phyloP scores from a whole-genome alignment of 768 basidiomycete genomes.

The Rhodocollybia butyracea region DNA sequence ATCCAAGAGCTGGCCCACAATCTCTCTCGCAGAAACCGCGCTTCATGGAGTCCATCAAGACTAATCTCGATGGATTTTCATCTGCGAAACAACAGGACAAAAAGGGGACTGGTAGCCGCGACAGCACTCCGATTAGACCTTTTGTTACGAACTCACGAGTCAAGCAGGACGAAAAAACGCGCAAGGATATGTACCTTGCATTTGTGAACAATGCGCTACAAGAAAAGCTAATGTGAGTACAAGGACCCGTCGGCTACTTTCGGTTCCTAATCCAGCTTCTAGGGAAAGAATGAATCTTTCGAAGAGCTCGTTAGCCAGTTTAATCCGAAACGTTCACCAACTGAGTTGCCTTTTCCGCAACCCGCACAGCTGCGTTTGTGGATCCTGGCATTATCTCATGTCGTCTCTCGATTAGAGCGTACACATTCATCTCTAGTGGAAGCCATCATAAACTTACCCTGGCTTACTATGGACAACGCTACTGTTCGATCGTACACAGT shows the following conservation, averaged over 20 bases:
- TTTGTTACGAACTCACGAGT: slow-evolving; percentile 79
- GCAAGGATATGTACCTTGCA: slow-evolving; percentile 80
- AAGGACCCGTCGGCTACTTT: slow-evolving; percentile 6
- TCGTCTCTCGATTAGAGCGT: slow-evolving; percentile 86
- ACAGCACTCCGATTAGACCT: slow-evolving; percentile 39
- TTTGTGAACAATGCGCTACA: slow-evolving; percentile 81
- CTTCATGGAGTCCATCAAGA: slow-evolving; percentile 42
- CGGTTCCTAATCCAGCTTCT: slow-evolving; percentile 14
- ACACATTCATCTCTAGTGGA: slow-evolving; percentile 78
- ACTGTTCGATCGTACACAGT: slow-evolving; percentile 88
- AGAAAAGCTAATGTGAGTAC: slow-evolving; percentile 61
- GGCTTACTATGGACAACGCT: slow-evolving; percentile 84
- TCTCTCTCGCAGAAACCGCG: slow-evolving; percentile 35
- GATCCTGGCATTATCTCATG: slow-evolving; percentile 86
- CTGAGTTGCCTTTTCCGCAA: slow-evolving; percentile 35
- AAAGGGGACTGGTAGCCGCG: slow-evolving; percentile 11
- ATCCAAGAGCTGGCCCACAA: slow-evolving; percentile 64
- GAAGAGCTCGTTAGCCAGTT: slow-evolving; percentile 91
- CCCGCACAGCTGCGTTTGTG: slow-evolving; percentile 67
- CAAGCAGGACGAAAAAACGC: slow-evolving; percentile 71
- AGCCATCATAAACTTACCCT: slow-evolving; percentile 83
- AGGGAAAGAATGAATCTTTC: slow-evolving; percentile 77
- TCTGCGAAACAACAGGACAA: slow-evolving; percentile 1
- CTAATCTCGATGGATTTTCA: slow-evolving; percentile 40
- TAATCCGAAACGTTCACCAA: slow-evolving; percentile 40